Percentiles rank a stretch among this genome's conserved stretches.
phyloP scores from a whole-genome alignment of 2,329 filamentous ascomycete genomes.

The Botryosphaeria dothidea region DNA sequence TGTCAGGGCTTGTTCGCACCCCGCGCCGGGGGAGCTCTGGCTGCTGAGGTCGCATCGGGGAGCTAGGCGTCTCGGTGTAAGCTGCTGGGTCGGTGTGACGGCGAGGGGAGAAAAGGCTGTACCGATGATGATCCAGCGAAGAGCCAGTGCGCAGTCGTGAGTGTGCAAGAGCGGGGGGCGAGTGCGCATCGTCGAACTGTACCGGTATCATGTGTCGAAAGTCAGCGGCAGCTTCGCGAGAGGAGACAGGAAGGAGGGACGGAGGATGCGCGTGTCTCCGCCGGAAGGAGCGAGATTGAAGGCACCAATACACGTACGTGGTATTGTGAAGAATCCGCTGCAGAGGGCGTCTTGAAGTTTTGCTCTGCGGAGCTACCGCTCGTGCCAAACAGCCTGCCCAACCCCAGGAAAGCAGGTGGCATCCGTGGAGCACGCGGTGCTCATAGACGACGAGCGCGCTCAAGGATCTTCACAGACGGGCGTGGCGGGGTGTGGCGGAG shows the following conservation, averaged over 20 bases:
- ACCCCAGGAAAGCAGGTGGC: background rate
- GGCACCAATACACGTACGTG: background rate
- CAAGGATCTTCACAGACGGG: background rate
- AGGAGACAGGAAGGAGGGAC: background rate
- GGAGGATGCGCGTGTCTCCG: background rate
- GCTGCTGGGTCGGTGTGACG: background rate
- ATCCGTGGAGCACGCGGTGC: conserved; percentile 1
- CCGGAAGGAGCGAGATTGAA: too few relatives aligned
- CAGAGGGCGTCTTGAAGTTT: background rate
- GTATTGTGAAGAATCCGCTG: background rate
- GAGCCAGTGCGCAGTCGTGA: background rate
- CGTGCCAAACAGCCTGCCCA: background rate
- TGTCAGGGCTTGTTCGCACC: background rate
- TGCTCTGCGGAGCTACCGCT: background rate
- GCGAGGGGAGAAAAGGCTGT: background rate
- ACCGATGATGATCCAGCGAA: background rate
- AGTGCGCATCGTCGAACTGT: conserved; percentile 6
- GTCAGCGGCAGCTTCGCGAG: background rate
- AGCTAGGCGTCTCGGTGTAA: background rate
- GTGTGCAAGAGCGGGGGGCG: background rate
- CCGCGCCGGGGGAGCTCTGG: background rate
- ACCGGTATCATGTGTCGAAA: background rate
- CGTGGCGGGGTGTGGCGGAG: background rate
- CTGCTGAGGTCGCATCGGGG: background rate
- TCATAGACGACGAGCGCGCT: background rate